Percentiles rank a stretch among this genome's conserved stretches.
Evolutionary conservation across 2,329 filamentous ascomycete genomes (phyloP).

Genomic region (Intubia oerlemansii): DNA sequence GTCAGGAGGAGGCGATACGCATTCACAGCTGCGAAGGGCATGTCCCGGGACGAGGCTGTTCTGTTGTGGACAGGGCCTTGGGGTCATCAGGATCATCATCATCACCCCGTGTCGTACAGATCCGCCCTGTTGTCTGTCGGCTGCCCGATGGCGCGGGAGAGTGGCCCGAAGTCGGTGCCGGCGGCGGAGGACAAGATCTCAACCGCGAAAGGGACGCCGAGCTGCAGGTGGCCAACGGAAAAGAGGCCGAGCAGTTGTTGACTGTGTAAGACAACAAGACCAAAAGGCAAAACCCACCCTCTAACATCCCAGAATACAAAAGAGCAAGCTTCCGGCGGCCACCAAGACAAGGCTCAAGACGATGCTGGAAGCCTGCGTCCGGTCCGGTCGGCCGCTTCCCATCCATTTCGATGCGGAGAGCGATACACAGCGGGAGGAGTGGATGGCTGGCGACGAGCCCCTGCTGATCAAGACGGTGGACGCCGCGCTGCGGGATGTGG

Average conservation of each 20-base stretch:
- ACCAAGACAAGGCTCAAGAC: no score
- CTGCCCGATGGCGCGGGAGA: slow-evolving; percentile 31
- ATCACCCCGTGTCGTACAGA: slow-evolving; percentile 42
- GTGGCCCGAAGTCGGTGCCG: slow-evolving; percentile 52
- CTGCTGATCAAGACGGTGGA: no score
- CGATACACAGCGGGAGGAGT: no score
- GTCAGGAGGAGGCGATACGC: slow-evolving; percentile 23
- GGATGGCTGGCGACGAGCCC: no score
- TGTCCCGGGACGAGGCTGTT: slow-evolving; percentile 22
- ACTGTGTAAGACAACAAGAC: no score
- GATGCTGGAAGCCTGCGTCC: slow-evolving; percentile 6
- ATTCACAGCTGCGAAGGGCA: slow-evolving; percentile 77
- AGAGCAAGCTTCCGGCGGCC: slow-evolving; percentile 6
- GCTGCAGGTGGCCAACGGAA: slow-evolving; percentile 31
- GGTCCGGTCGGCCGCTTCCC: slow-evolving; percentile 13
- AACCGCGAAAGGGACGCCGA: slow-evolving; percentile 36
- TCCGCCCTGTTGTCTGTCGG: slow-evolving; percentile 57
- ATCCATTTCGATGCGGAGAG: slow-evolving; percentile 13
- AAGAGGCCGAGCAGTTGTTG: slow-evolving; percentile 9
- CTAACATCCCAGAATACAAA: no score
- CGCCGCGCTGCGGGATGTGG: no score
- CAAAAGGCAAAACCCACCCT: no score
- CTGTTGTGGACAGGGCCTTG: slow-evolving; percentile 24
- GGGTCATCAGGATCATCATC: no score
- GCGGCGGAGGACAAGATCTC: slow-evolving; percentile 60